Base-by-base conservation (phyloP, 768 basidiomycete species). In the Mycena rosella region DNA sequence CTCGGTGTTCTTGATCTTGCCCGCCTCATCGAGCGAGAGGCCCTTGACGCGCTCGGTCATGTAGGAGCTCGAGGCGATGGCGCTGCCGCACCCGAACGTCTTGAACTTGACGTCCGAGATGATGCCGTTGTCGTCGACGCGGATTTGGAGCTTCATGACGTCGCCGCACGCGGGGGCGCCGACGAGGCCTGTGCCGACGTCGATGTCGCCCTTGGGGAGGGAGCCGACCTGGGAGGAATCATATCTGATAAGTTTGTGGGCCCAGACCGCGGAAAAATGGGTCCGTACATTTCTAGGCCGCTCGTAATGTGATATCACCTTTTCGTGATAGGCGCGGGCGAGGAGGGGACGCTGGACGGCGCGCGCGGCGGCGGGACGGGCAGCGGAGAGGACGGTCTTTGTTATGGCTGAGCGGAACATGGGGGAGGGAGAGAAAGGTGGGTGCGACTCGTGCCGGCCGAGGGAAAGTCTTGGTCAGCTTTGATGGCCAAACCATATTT, bases 41-140 rank as follows among this genome's bases (percentile, higher is more conserved):
- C 98, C 98, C 82, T 91, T 97, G 67, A 99, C 97, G 57, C 96
- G 93, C 83, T 99, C 97, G 20, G 98, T 99, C 94, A 99, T 96
- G 78, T 97, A 99, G 9, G 95, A 96, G 75, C 95, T 96, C 1
- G 96, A 97, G 0, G 98, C 98, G 67, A 99, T 99, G 73, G 96
- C 96, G 71, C 95, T 96, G 59, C 98, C 98, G 79, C 98, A 99
- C 3, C 98, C 97, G 79, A 99, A 99, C 0, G 98, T 99, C 86
- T 99, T 99, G 87, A 99, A 99, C 82, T 97, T 98, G 81, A 98
- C 98, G 77, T 99, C 98, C 53, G 92, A 93, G 76, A 99, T 99
- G 80, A 98, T 88, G 38, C 96, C 96, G 38, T 93, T 85, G 66
- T 97, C 96, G 79, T 97, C 91, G 63, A 99, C 98, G 73, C 95